Percentiles rank a stretch among this genome's conserved stretches.
These are phyloP conservation scores for Ambispora gerdemannii DNA, from an alignment of 192 early-diverging fungal genomes.

Conservation along the genomic window DNA sequence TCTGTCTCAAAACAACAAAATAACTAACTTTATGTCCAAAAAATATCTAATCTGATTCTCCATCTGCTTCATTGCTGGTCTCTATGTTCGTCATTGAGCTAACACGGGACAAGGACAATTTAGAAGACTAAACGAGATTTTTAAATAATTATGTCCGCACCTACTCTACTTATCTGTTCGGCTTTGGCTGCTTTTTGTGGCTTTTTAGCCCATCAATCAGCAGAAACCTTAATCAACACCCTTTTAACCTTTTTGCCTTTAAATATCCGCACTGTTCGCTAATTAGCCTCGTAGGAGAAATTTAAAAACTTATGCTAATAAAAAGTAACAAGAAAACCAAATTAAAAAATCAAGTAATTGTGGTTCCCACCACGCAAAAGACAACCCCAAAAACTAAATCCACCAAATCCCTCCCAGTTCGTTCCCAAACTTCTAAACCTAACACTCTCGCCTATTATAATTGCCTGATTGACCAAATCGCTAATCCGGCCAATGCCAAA, in stretches of 20 bases:
- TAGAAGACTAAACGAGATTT: background rate
- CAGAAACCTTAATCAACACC: slow-evolving; percentile 15
- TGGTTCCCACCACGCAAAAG: no score
- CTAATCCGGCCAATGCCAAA: background rate
- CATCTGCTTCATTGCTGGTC: background rate
- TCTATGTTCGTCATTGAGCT: slow-evolving; percentile 15
- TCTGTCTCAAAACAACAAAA: no score
- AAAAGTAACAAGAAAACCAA: no score
- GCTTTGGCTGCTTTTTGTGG: background rate
- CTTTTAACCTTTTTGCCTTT: background rate
- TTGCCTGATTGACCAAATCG: background rate
- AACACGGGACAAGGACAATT: slow-evolving; percentile 6
- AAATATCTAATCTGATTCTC: slow-evolving; percentile 8
- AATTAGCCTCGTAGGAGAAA: no score
- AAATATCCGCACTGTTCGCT: slow-evolving; percentile 10
- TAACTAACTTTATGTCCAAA: no score
- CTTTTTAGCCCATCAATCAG: background rate
- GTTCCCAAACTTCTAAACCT: background rate
- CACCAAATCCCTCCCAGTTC: background rate
- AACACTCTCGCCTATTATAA: background rate
- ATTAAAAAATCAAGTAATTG: no score
- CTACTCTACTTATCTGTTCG: background rate
- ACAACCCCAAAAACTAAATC: background rate
- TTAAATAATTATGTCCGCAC: slow-evolving; percentile 14
- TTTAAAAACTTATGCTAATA: no score